Conservation (phyloP, 768 basidiomycete genomes). For the Steccherinum ochraceum region DNA sequence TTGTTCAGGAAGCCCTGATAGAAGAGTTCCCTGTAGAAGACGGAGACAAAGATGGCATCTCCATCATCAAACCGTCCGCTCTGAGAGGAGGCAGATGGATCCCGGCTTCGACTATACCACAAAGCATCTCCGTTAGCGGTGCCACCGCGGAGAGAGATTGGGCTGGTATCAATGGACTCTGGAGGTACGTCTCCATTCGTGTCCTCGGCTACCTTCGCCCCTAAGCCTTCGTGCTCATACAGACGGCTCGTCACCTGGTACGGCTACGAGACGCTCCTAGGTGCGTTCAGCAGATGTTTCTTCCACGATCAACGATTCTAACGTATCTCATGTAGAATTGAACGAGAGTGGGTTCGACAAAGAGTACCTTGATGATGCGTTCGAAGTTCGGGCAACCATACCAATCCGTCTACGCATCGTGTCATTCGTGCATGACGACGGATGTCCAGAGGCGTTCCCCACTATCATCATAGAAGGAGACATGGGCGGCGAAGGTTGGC, state of each 20-base stretch:
- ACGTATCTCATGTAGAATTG: conserved; percentile 3
- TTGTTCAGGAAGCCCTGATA: conserved; percentile 1
- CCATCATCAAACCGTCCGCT: neutral
- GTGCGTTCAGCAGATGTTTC: conserved; percentile 8
- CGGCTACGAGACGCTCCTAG: conserved; percentile 14
- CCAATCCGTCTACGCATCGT: conserved; percentile 39
- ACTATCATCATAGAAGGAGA: conserved; percentile 46
- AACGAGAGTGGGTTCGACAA: conserved; percentile 12
- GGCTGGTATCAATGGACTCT: conserved; percentile 21
- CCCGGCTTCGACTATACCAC: neutral
- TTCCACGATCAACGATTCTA: neutral
- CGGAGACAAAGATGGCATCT: neutral
- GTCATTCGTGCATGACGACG: conserved; percentile 14
- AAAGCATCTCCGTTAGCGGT: neutral
- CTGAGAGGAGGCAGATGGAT: neutral
- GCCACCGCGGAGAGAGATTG: conserved; percentile 16
- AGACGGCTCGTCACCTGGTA: conserved; percentile 22
- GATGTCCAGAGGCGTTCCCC: conserved; percentile 29
- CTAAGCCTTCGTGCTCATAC: neutral
- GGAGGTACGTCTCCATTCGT: conserved; percentile 9
- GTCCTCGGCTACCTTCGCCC: neutral
- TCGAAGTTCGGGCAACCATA: conserved; percentile 34
- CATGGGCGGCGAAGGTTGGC: conserved; percentile 29
- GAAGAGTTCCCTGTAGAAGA: neutral
- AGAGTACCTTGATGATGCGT: conserved; percentile 32